phyloP scores from a whole-genome alignment of 2,329 filamentous ascomycete genomes.

The Lasiodiplodia citricola region DNA sequence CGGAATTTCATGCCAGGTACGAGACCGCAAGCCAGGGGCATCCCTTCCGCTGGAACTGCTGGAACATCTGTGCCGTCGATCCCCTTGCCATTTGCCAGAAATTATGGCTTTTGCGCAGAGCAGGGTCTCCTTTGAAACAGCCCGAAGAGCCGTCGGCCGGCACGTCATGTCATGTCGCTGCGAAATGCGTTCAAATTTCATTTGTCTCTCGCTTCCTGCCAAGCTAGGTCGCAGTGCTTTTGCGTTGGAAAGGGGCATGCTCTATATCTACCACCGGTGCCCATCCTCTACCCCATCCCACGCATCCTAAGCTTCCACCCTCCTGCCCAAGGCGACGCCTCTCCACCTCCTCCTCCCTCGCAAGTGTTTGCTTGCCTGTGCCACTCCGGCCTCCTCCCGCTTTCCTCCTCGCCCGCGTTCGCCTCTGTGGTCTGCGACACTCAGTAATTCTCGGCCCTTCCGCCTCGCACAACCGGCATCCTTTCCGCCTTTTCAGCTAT shows the following conservation, averaged over 20 bases:
- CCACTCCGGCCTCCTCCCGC: conserved; percentile 8
- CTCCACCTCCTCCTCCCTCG: conserved; percentile 6
- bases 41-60: conserved; percentile 27
- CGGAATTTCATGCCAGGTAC: conserved; percentile 26
- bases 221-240: conserved; percentile 35
- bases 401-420: background rate
- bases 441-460: conserved; percentile 2
- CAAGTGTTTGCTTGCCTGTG: conserved; percentile 19
- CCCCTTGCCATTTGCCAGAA: conserved; percentile 27
- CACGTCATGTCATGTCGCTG: conserved; percentile 44
- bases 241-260: conserved; percentile 33
- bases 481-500: conserved; percentile 12
- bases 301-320: background rate
- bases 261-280: conserved; percentile 32
- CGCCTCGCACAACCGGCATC: conserved; percentile 3
- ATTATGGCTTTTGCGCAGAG: conserved; percentile 28
- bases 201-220: conserved; percentile 46
- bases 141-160: conserved; percentile 45
- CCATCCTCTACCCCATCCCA: conserved; percentile 34
- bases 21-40: conserved; percentile 25
- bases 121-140: conserved; percentile 40
- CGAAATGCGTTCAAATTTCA: conserved; percentile 46
- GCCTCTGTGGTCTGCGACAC: conserved; percentile 24
- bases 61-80: conserved; percentile 29
- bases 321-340: conserved; percentile 14